Percentiles rank a stretch among this genome's conserved stretches.
phyloP scores from a whole-genome alignment of 139 green algal species.

The Chlamydomonas sp. region DNA sequence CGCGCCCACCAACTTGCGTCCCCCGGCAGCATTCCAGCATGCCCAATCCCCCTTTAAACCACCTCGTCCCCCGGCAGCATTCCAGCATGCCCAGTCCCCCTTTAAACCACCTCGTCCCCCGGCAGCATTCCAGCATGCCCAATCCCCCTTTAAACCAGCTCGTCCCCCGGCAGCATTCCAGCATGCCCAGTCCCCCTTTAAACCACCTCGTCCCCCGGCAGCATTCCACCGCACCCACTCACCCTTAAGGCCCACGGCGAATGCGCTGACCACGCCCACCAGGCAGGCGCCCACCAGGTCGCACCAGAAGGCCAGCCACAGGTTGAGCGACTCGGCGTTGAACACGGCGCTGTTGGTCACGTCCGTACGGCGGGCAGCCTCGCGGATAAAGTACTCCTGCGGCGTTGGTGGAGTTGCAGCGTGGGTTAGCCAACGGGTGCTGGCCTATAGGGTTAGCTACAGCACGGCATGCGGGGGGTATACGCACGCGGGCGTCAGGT shows the following conservation, averaged over 20 bases:
- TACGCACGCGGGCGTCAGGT: too few relatives aligned
- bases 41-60: too few relatives aligned
- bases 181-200: too few relatives aligned
- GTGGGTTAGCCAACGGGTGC: too few relatives aligned
- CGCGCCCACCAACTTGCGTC: too few relatives aligned
- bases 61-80: neutral
- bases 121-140: too few relatives aligned
- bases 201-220: neutral
- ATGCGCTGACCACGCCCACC: conserved; percentile 62
- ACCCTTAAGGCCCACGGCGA: conserved; percentile 57
- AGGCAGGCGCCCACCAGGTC: conserved; percentile 71
- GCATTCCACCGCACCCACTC: neutral
- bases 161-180: too few relatives aligned
- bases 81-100: neutral
- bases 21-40: too few relatives aligned
- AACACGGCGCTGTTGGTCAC: conserved; percentile 54
- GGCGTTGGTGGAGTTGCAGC: neutral
- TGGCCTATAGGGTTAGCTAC: too few relatives aligned
- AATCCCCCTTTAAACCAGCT: too few relatives aligned
- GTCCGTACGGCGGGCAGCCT: conserved; percentile 46
- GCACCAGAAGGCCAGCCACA: conserved; percentile 75
- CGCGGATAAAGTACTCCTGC: conserved; percentile 45
- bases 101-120: too few relatives aligned
- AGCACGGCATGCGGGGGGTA: too few relatives aligned
- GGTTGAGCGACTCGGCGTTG: conserved; percentile 66